Base-by-base conservation (phyloP, 257 asterid genomes). In the Solanum habrochaites region DNA sequence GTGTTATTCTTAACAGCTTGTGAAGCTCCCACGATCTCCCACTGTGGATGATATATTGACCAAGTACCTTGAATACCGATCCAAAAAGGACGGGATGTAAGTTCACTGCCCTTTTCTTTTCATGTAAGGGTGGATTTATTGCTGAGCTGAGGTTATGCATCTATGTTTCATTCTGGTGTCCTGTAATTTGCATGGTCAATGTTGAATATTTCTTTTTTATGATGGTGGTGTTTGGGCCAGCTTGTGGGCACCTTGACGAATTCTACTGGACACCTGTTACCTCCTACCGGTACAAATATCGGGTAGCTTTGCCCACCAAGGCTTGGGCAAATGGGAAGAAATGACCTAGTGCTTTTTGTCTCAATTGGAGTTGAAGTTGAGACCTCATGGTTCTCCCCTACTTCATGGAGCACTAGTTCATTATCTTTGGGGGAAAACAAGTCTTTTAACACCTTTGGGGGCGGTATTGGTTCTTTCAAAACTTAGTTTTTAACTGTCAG, bases 11-110 rank as follows among this genome's bases (percentile, higher is more conserved):
- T 90, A 91, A 93, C 99, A 97, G 99, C 98, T 97, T 89, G 95
- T 97, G 90, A 93, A 92, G 88, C 98, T 97, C 74, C 99, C 99
- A 42, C 94, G 99, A 87, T 93, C 95, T 86, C 99, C 98, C 58
- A 92, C 70, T 84, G 95, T 97, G 83, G 98, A 97, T 84, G 98
- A 97, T 85, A 91, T 97, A 90, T 91, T 97, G 90, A 87, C 90
- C 37, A 93, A 93, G 85, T 97, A 93, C 92, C 97, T 96, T 60
- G 98, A 96, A 47, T 92, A 92, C 92, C 87, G 94, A 90, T 92
- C 98, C 88, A 93, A 94, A 90, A 96, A 96, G 94, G 98, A 94
- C 87, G 96, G 94, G 92, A 91, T 85, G 98, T 97, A 90, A 96
- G 99, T 91, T 74, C 87, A 75, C 84, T 87, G 82, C 66, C 85